Evolutionary conservation across 2,329 filamentous ascomycete species (phyloP).

Genomic region (Fusarium tuaranense): DNA sequence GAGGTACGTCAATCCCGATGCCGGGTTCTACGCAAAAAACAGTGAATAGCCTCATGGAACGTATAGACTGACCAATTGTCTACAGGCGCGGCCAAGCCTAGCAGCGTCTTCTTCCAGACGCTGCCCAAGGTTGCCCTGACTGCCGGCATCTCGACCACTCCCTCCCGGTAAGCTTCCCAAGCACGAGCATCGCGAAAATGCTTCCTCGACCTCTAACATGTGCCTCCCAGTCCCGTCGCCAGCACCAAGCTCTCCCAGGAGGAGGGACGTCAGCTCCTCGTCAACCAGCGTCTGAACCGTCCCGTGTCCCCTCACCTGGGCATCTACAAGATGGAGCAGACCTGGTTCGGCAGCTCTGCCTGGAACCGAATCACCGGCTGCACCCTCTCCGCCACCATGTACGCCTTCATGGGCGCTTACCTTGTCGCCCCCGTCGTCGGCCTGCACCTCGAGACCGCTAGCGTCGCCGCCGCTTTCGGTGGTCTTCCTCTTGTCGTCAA

Average conservation of each 20-base stretch:
- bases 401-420: slow-evolving; percentile 85
- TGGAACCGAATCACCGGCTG: slow-evolving; percentile 88
- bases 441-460: slow-evolving; percentile 69
- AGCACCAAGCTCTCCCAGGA: slow-evolving; percentile 67
- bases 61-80: slow-evolving; percentile 10
- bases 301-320: slow-evolving; percentile 86
- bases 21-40: slow-evolving; percentile 7
- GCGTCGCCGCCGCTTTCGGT: slow-evolving; percentile 71
- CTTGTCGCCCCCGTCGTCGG: slow-evolving; percentile 81
- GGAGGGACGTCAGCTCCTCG: slow-evolving; percentile 75
- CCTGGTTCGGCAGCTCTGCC: slow-evolving; percentile 79
- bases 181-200: neutral
- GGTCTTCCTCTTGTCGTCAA: slow-evolving; percentile 70
- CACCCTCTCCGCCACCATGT: slow-evolving; percentile 77
- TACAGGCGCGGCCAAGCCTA: slow-evolving; percentile 57
- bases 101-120: slow-evolving; percentile 61
- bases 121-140: slow-evolving; percentile 60
- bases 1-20: slow-evolving; percentile 57
- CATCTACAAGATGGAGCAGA: slow-evolving; percentile 90
- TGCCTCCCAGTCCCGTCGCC: slow-evolving; percentile 45
- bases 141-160: slow-evolving; percentile 55
- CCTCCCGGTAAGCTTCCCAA: slow-evolving; percentile 57
- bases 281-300: slow-evolving; percentile 81
- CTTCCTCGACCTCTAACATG: slow-evolving; percentile 12
- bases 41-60: slow-evolving; percentile 32